A percentile compares a stretch with the other conserved stretches of the same genome.
phyloP scores from a whole-genome alignment of 352 stramenopile genomes.

The Pythium folliculosum region DNA sequence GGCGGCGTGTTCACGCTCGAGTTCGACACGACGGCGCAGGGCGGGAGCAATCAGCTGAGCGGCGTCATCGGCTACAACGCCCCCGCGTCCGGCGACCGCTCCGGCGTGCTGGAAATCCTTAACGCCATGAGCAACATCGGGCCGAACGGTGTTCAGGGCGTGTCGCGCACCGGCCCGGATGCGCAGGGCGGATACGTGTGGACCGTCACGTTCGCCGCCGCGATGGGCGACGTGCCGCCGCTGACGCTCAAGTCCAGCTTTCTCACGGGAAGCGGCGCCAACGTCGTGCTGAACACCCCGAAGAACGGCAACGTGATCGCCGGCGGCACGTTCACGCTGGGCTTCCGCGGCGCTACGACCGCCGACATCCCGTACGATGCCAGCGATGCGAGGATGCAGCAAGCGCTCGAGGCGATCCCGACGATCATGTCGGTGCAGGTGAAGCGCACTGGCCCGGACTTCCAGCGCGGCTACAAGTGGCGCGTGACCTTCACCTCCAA shows the following conservation, averaged over 20 bases:
- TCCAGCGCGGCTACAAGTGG: slow-evolving; percentile 74
- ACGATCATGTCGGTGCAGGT: slow-evolving; percentile 71
- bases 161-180: slow-evolving; percentile 67
- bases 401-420: slow-evolving; percentile 54
- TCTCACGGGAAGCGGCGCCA: slow-evolving; percentile 69
- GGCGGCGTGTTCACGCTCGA: slow-evolving; percentile 91
- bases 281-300: slow-evolving; percentile 64
- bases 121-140: slow-evolving; percentile 83
- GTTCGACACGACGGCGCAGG: slow-evolving; percentile 85
- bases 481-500: slow-evolving; percentile 77
- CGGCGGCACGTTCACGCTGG: slow-evolving; percentile 91
- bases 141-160: slow-evolving; percentile 48
- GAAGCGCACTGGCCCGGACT: slow-evolving; percentile 46
- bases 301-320: slow-evolving; percentile 65
- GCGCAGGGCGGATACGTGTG: slow-evolving; percentile 90
- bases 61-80: slow-evolving; percentile 91
- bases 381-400: slow-evolving; percentile 63
- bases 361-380: slow-evolving; percentile 84
- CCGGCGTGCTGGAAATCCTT: slow-evolving; percentile 67
- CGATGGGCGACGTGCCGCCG: slow-evolving; percentile 65
- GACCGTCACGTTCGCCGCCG: slow-evolving; percentile 83
- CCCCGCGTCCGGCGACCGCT: slow-evolving; percentile 44
- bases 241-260: slow-evolving; percentile 67
- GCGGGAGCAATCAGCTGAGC: slow-evolving; percentile 90
- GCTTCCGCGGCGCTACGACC: slow-evolving; percentile 88